Conservation (phyloP, 1,139 yeast genomes). For the Blastobotrys persicus region DNA sequence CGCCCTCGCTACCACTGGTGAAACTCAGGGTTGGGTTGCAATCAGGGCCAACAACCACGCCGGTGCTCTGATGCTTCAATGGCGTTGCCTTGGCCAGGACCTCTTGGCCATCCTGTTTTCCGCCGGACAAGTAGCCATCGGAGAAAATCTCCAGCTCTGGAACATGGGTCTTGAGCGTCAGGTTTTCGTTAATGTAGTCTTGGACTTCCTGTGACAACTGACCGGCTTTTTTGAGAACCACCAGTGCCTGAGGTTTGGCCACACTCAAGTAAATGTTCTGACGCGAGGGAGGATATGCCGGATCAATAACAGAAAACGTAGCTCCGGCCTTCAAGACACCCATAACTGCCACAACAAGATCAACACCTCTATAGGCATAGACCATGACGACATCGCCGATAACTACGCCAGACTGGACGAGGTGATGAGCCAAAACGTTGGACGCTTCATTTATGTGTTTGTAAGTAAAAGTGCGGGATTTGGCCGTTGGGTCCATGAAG, state of each 20-base stretch:
- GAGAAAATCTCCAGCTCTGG: conserved; percentile 75
- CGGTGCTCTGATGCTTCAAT: conserved; percentile 59
- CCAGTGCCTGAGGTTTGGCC: conserved; percentile 87
- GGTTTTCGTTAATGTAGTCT: conserved; percentile 67
- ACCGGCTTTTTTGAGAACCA: conserved; percentile 91
- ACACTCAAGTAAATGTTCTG: conserved; percentile 90
- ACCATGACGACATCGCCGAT: conserved; percentile 96
- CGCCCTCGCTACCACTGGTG: conserved; percentile 98
- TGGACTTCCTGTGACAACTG: conserved; percentile 69
- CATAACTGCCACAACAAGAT: conserved; percentile 92
- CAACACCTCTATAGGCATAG: conserved; percentile 96
- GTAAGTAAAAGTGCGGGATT: conserved; percentile 74
- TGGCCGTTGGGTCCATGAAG: conserved; percentile 49
- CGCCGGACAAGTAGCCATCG: conserved; percentile 74
- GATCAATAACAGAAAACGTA: conserved; percentile 96
- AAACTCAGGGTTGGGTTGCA: conserved; percentile 94
- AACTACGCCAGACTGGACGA: conserved; percentile 74
- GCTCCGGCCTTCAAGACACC: conserved; percentile 98
- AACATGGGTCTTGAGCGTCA: conserved; percentile 67
- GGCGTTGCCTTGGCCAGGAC: conserved; percentile 49
- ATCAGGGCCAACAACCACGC: conserved; percentile 96
- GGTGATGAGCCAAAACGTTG: conserved; percentile 88
- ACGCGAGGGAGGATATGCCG: conserved; percentile 98
- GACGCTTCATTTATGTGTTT: conserved; percentile 88
- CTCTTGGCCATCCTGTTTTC: conserved; percentile 44